Conservation (phyloP, 2,329 filamentous ascomycete genomes). For the Pseudocercospora vitis region DNA sequence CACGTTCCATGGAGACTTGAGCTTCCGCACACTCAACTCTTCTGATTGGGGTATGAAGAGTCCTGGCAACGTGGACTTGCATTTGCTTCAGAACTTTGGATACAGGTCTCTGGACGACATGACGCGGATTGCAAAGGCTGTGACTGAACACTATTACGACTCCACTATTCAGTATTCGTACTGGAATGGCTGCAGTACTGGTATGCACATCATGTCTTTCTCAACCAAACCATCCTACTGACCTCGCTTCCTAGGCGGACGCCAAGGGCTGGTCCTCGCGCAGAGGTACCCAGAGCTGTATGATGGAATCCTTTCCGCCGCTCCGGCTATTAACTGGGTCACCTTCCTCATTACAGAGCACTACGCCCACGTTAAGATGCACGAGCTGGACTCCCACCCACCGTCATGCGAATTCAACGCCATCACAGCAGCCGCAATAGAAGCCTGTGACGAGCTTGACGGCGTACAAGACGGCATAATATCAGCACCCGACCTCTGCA, state of each 20-base stretch:
- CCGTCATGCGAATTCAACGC: slow-evolving; percentile 40
- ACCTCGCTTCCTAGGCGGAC: slow-evolving; percentile 27
- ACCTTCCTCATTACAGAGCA: slow-evolving; percentile 33
- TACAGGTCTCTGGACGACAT: slow-evolving; percentile 38
- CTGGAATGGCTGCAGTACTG: slow-evolving; percentile 42
- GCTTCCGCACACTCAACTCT: slow-evolving; percentile 17
- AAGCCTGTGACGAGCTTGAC: slow-evolving; percentile 41
- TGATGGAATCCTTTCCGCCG: slow-evolving; percentile 44
- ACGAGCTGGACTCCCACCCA: slow-evolving; percentile 31
- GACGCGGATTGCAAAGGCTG: slow-evolving; percentile 36
- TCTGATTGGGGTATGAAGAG: slow-evolving; percentile 30
- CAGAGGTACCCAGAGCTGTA: slow-evolving; percentile 42
- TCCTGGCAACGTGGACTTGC: slow-evolving; percentile 38
- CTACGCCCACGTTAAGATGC: slow-evolving; percentile 38
- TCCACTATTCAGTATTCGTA: slow-evolving; percentile 39
- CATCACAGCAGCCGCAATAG: slow-evolving; percentile 39
- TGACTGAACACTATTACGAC: slow-evolving; percentile 38
- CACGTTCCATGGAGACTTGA: slow-evolving; percentile 7
- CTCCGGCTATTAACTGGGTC: slow-evolving; percentile 44
- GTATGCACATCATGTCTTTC: slow-evolving; percentile 11
- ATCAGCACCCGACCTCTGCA: slow-evolving; percentile 31
- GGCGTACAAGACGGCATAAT: slow-evolving; percentile 42
- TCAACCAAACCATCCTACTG: not conserved
- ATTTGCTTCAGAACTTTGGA: slow-evolving; percentile 39
- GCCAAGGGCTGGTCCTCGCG: slow-evolving; percentile 40